Evolutionary conservation across 148 eudicot species (phyloP).

Genomic region (Rhododendron ovatum): DNA sequence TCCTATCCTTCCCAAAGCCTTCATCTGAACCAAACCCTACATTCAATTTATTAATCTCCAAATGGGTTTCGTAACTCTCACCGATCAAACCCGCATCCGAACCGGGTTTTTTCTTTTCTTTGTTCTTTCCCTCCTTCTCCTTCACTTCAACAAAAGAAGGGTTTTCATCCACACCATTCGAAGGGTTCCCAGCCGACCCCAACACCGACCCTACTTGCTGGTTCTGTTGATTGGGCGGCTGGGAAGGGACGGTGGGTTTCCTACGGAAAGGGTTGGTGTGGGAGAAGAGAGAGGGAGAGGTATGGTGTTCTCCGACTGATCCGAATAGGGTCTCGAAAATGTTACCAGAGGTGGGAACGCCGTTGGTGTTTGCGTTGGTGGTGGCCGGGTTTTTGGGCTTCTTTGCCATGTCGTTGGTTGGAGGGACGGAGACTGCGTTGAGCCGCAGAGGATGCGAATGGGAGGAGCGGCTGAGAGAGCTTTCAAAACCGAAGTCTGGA

Average conservation of each 20-base stretch:
- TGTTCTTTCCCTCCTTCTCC: slow-evolving; percentile 32
- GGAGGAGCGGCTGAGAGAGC: background rate
- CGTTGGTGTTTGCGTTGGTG: slow-evolving; percentile 1
- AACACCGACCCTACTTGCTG: background rate
- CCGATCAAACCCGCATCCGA: background rate
- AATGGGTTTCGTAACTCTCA: background rate
- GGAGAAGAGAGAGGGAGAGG: slow-evolving; percentile 46
- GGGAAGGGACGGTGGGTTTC: slow-evolving; percentile 19
- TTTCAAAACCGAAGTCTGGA: background rate
- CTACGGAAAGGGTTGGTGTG: slow-evolving; percentile 57
- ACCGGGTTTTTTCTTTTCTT: slow-evolving; percentile 4
- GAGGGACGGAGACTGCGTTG: background rate
- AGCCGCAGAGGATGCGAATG: background rate
- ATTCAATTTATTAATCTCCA: slow-evolving; percentile 14
- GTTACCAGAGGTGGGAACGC: slow-evolving; percentile 5
- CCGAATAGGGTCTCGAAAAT: slow-evolving; percentile 63
- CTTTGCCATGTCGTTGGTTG: slow-evolving; percentile 48
- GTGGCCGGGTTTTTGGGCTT: slow-evolving; percentile 41
- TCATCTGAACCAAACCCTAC: background rate
- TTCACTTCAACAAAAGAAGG: slow-evolving; percentile 18
- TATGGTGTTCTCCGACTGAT: slow-evolving; percentile 22
- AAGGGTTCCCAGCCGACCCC: slow-evolving; percentile 15
- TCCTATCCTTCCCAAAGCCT: background rate
- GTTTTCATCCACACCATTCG: slow-evolving; percentile 12
- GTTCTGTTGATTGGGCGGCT: background rate